Evolutionary conservation across 2,329 filamentous ascomycete genomes (phyloP), one percentile per base, ranked within the genome.

Genomic region (Cadophora sp.): DNA sequence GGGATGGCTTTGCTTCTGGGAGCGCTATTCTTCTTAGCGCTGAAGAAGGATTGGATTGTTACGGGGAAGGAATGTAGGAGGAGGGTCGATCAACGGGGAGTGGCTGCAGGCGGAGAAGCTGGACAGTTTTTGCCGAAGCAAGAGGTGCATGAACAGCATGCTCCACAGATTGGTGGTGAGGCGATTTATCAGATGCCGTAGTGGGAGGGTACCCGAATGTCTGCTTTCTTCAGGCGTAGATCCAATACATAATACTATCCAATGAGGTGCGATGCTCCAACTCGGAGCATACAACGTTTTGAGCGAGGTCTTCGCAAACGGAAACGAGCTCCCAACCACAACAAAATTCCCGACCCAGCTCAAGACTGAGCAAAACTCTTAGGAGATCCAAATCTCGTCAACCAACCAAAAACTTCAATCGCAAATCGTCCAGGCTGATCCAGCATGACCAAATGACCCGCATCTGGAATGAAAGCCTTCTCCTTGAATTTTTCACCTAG

Each of bases 121-220:
- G 55, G 31, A 1, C 31, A 59, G 14, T 59, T 59, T 26, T 19
- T 59, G 11, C 55, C 31, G 9, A 59, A 59, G 55, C 19, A 26
- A 12, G 22, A 59, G 19, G 55, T 26, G 3, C 55, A 37, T 43
- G 31, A 59, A 12, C 55, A 31, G 14, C 37, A 59, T 12, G 55
- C 12, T 43, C 14, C 55, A 26, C 55, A 59, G 4, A 59, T 40
- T 26, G 31, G 55, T 19, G 55, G 55, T 12, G 31, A 59, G 29
- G 11, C 55, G 22, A 26, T 59, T 22, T 59, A 59, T 59, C 55
- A 59, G n/a, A 59, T 59, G 55, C 55, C 55, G 31, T 40, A 59
- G 55, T 24, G 19, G n/a, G n/a, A n/a, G n/a, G n/a, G n/a, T n/a
- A n/a, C n/a, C n/a, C n/a, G n/a, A n/a, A n/a, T n/a, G n/a, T n/a